Evolutionary conservation across 768 basidiomycete genomes (phyloP).

Genomic region (Pulveroboletus frians): DNA sequence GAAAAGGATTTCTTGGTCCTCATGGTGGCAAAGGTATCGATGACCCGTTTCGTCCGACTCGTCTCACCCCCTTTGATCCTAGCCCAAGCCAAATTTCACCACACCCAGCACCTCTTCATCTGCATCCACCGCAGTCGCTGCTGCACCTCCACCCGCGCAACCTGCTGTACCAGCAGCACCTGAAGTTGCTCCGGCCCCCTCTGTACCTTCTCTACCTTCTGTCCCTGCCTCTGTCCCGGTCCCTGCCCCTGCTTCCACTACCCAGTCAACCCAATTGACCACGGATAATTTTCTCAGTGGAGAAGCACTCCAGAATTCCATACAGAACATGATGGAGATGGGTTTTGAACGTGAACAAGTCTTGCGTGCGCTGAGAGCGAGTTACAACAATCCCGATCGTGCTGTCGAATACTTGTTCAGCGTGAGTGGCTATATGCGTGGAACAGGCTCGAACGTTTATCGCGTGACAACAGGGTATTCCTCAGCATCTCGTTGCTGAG

Average conservation of each 20-base stretch:
- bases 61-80: slow-evolving; percentile 5
- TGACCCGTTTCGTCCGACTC: slow-evolving; percentile 7
- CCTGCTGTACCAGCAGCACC: slow-evolving; percentile 29
- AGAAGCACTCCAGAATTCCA: slow-evolving; percentile 64
- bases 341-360: slow-evolving; percentile 88
- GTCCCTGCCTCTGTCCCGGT: slow-evolving; percentile 30
- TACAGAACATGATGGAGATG: slow-evolving; percentile 88
- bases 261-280: slow-evolving; percentile 28
- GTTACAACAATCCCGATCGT: slow-evolving; percentile 95
- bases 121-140: slow-evolving; percentile 10
- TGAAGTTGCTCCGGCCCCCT: slow-evolving; percentile 24
- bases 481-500: slow-evolving; percentile 50
- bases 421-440: slow-evolving; percentile 42
- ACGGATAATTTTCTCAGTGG: slow-evolving; percentile 74
- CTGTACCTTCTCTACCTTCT: slow-evolving; percentile 31
- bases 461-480: slow-evolving; percentile 61
- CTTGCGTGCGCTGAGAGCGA: slow-evolving; percentile 78
- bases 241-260: slow-evolving; percentile 23
- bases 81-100: slow-evolving; percentile 52
- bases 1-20: slow-evolving; percentile 99
- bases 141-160: slow-evolving; percentile 18
- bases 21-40: slow-evolving; percentile 88
- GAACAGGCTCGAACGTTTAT: slow-evolving; percentile 6
- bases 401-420: slow-evolving; percentile 98
- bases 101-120: slow-evolving; percentile 23